A percentile compares a stretch with the other conserved stretches of the same genome.
phyloP scores from a whole-genome alignment of 1,139 yeast species.

The Hanseniaspora gamundiae region DNA sequence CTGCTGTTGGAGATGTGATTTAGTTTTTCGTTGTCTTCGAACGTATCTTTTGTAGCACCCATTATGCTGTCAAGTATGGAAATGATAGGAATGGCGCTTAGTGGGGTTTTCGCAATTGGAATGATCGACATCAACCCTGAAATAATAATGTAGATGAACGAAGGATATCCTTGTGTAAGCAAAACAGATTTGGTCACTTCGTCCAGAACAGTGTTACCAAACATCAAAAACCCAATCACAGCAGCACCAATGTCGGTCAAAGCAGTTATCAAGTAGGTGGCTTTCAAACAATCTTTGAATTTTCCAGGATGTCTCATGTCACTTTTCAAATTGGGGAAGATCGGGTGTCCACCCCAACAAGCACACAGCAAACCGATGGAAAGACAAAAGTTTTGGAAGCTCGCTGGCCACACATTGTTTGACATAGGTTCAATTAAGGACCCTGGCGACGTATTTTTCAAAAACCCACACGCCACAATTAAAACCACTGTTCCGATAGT shows the following conservation, averaged over 20 bases:
- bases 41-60: constrained; percentile 25
- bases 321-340: constrained; percentile 65
- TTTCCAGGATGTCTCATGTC: constrained; percentile 72
- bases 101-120: constrained; percentile 80
- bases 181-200: constrained; percentile 76
- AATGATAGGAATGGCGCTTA: constrained; percentile 77
- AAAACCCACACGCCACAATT: constrained; percentile 52
- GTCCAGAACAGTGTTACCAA: constrained; percentile 62
- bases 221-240: constrained; percentile 75
- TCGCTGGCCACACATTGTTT: constrained; percentile 41
- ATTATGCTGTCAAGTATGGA: constrained; percentile 46
- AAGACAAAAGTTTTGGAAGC: constrained; percentile 37
- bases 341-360: constrained; percentile 88
- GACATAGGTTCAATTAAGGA: constrained; percentile 47
- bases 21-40: constrained; percentile 9
- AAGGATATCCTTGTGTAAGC: constrained; percentile 61
- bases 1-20: constrained; percentile 4
- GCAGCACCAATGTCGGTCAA: constrained; percentile 68
- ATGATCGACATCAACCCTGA: constrained; percentile 66
- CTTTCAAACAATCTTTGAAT: constrained; percentile 37
- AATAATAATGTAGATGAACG: constrained; percentile 47
- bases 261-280: constrained; percentile 55
- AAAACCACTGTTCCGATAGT: constrained; percentile 52
- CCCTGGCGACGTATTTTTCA: constrained; percentile 47
- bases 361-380: constrained; percentile 72